phyloP scores from a whole-genome alignment of 2,329 filamentous ascomycete genomes.

The Calycina marina region DNA sequence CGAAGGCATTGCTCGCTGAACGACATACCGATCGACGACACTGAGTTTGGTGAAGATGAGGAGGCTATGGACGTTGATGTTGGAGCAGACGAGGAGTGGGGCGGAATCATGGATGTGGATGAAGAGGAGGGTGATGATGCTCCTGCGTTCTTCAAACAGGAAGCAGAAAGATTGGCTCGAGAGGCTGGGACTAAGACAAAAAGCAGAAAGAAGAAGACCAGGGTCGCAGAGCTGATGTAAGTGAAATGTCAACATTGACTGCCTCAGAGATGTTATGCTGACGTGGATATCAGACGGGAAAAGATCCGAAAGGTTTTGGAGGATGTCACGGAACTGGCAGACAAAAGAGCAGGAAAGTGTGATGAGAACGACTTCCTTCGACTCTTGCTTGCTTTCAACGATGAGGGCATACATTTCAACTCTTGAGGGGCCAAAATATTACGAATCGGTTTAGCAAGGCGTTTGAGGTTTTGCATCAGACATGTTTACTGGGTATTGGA shows the following conservation, averaged over 20 bases:
- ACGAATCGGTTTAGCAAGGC: constrained; percentile 13
- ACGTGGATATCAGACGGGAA: no score
- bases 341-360: constrained; percentile 71
- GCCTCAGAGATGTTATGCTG: no score
- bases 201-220: constrained; percentile 62
- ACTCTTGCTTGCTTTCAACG: constrained; percentile 69
- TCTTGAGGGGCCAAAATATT: neutral
- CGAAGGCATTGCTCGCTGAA: constrained; percentile 81
- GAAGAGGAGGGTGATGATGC: constrained; percentile 44
- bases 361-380: constrained; percentile 88
- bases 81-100: constrained; percentile 33
- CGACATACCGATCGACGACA: constrained; percentile 63
- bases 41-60: constrained; percentile 28
- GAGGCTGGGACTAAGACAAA: constrained; percentile 39
- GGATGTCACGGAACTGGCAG: constrained; percentile 62
- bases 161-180: constrained; percentile 23
- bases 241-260: no score
- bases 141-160: constrained; percentile 74
- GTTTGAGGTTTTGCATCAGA: no score
- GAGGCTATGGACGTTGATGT: constrained; percentile 32
- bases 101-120: constrained; percentile 36
- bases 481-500: no score
- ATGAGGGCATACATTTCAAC: constrained; percentile 78
- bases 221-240: constrained; percentile 66
- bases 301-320: constrained; percentile 81